phyloP scores from a whole-genome alignment of 768 basidiomycete species.

The Paxillus involutus region DNA sequence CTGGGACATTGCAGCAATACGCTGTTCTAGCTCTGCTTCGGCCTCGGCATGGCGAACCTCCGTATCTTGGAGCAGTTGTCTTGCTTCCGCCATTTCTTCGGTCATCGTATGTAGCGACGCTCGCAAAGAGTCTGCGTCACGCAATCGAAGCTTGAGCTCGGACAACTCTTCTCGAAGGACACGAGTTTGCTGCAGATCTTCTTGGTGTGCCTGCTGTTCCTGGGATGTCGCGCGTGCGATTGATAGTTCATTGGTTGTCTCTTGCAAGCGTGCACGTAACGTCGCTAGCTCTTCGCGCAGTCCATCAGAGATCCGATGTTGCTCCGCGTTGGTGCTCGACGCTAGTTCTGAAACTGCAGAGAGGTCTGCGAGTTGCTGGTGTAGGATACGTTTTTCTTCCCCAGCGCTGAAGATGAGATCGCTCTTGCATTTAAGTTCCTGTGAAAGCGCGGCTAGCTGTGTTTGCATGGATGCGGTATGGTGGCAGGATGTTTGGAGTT shows the following conservation, averaged over 20 bases:
- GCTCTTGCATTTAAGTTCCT: constrained; percentile 14
- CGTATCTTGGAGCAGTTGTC: constrained; percentile 32
- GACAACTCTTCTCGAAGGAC: neutral
- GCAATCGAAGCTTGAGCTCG: constrained; percentile 4
- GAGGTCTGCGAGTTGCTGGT: constrained; percentile 3
- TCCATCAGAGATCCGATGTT: neutral
- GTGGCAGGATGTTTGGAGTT: constrained; percentile 8
- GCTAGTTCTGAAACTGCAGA: neutral
- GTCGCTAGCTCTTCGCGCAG: constrained; percentile 5
- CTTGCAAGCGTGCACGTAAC: neutral
- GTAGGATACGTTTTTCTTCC: constrained; percentile 11
- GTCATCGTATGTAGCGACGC: constrained; percentile 35
- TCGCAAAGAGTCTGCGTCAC: constrained; percentile 38
- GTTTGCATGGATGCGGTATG: constrained; percentile 15
- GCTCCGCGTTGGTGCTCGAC: neutral
- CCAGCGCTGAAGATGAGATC: constrained; percentile 2
- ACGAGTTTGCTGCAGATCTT: neutral
- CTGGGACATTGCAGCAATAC: constrained; percentile 19
- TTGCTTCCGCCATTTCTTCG: constrained; percentile 36
- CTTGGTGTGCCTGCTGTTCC: constrained; percentile 4
- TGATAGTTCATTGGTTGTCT: constrained; percentile 2
- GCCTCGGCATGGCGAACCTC: constrained; percentile 33
- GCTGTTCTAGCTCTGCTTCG: constrained; percentile 33
- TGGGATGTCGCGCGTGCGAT: neutral
- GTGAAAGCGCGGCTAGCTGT: constrained; percentile 10